Evolutionary conservation across 176 grass and related monocot genomes (phyloP).

Genomic region (Carex kokanica): DNA sequence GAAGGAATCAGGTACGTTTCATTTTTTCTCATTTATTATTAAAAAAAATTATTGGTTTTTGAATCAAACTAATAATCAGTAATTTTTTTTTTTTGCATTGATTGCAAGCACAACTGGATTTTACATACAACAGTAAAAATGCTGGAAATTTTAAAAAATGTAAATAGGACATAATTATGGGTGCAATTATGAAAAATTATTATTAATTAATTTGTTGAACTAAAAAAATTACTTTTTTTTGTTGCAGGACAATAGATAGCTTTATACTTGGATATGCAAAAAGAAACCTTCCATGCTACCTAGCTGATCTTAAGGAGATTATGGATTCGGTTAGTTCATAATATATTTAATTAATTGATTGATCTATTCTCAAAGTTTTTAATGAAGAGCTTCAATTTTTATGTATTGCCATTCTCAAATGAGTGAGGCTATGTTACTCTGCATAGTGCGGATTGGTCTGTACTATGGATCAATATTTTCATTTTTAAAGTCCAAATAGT

Average conservation of each 20-base stretch:
- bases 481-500: too few species aligned
- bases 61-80: neutral
- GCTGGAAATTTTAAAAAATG: neutral
- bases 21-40: neutral
- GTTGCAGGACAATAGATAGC: constrained; percentile 61
- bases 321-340: constrained; percentile 54
- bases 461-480: too few species aligned
- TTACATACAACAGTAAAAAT: neutral
- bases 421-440: too few species aligned
- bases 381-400: neutral
- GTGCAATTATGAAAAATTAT: neutral
- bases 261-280: constrained; percentile 62
- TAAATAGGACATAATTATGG: neutral
- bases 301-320: constrained; percentile 41
- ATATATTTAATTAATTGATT: neutral
- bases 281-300: constrained; percentile 66
- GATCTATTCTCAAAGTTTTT: neutral
- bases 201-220: neutral
- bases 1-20: constrained; percentile 49
- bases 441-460: too few species aligned
- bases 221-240: neutral
- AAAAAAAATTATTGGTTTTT: neutral
- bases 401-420: neutral
- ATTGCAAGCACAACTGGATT: neutral
- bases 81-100: neutral